Percentiles rank a stretch among this genome's conserved stretches.
Conservation (phyloP, 208 protist species). For the Phytomonas sp. region DNA sequence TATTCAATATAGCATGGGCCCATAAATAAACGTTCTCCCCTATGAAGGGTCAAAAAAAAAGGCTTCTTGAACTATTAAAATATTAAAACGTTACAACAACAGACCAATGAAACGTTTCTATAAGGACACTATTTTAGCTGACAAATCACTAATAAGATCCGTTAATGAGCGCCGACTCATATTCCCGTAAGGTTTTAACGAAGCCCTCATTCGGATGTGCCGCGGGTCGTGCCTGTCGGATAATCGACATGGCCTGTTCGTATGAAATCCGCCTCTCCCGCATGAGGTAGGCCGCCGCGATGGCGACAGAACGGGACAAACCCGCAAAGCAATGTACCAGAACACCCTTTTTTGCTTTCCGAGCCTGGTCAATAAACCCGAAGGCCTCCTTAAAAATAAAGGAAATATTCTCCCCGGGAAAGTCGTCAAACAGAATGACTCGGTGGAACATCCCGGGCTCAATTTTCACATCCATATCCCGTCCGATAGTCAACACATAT, state of each 20-base stretch:
- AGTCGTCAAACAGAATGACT: conserved; percentile 66
- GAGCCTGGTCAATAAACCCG: conserved; percentile 72
- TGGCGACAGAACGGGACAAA: conserved; percentile 79
- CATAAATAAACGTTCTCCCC: not conserved
- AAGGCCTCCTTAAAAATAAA: conserved; percentile 61
- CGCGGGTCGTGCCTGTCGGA: conserved; percentile 52
- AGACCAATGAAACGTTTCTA: conserved; percentile 1
- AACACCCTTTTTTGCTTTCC: conserved; percentile 42
- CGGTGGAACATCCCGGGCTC: conserved; percentile 75
- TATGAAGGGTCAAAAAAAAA: conserved; percentile 9
- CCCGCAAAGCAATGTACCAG: conserved; percentile 89
- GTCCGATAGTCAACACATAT: conserved; percentile 68
- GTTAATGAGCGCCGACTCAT: not conserved
- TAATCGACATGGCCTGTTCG: conserved; percentile 58
- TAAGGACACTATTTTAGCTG: not conserved
- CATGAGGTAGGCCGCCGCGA: conserved; percentile 84
- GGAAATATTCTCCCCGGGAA: conserved; percentile 55
- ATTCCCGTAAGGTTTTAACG: conserved; percentile 15
- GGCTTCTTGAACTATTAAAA: not conserved
- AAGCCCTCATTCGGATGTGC: conserved; percentile 82
- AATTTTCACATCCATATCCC: conserved; percentile 53
- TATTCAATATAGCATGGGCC: conserved; percentile 4
- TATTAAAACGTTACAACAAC: not conserved
- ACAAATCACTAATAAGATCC: not conserved
- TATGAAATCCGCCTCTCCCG: conserved; percentile 37